phyloP scores from a whole-genome alignment of 2,329 filamentous ascomycete species.

The Alternaria atra region DNA sequence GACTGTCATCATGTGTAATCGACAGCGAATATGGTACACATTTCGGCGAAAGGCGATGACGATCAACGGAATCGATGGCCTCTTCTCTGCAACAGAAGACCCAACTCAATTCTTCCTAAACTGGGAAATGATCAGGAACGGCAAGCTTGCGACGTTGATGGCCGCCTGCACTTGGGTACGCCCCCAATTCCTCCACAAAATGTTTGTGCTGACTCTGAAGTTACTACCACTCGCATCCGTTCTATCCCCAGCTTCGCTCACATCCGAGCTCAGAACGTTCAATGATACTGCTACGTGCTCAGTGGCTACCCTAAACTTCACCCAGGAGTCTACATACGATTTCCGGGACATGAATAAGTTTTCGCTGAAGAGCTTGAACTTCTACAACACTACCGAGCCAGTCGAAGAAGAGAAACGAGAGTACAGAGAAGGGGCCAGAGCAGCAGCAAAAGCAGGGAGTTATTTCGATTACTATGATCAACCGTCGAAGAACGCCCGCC shows the following conservation, averaged over 20 bases:
- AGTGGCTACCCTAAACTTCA: constrained; percentile 46
- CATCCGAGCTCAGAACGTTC: constrained; percentile 37
- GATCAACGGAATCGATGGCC: constrained; percentile 49
- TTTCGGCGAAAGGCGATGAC: constrained; percentile 50
- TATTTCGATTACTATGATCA: constrained; percentile 52
- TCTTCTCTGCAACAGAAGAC: constrained; percentile 50
- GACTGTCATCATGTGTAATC: constrained; percentile 46
- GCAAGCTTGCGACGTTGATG: constrained; percentile 50
- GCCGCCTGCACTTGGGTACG: constrained; percentile 43
- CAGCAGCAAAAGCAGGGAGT: background rate
- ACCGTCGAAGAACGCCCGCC: constrained; percentile 46
- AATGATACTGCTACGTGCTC: constrained; percentile 30
- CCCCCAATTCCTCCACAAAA: background rate
- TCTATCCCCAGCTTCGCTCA: constrained; percentile 48
- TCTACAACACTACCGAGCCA: constrained; percentile 49
- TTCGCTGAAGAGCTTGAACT: constrained; percentile 37
- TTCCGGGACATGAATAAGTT: constrained; percentile 36
- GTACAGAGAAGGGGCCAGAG: background rate
- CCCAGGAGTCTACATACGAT: constrained; percentile 40
- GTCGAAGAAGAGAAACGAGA: constrained; percentile 21
- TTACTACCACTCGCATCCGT: constrained; percentile 51
- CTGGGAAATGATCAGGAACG: constrained; percentile 48
- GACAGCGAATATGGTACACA: constrained; percentile 52
- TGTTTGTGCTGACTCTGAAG: constrained; percentile 25
- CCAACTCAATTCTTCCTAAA: constrained; percentile 45